Percentiles rank a stretch among this genome's conserved stretches.
Conservation (phyloP, 2,329 filamentous ascomycete genomes). For the Botrytis sinoallii region DNA sequence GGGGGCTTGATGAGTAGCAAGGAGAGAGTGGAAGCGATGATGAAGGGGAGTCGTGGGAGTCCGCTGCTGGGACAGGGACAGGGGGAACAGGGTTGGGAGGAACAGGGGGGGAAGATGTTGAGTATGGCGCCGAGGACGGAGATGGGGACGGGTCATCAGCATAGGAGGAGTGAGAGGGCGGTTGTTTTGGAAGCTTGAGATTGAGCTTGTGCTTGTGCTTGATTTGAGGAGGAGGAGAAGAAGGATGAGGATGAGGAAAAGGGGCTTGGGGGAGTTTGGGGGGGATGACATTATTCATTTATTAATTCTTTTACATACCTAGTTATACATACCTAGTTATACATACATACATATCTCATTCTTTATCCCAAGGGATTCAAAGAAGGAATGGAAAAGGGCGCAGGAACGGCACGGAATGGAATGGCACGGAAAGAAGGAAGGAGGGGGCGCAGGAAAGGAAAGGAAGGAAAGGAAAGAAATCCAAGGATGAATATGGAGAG, state of each 20-base stretch:
- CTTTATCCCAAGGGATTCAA: too few species aligned
- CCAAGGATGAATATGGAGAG: too few species aligned
- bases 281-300: neutral
- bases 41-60: slow-evolving; percentile 5
- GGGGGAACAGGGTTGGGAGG: neutral
- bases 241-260: too few species aligned
- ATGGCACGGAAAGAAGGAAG: too few species aligned
- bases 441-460: too few species aligned
- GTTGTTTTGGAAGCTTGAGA: neutral
- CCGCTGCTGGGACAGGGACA: neutral
- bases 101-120: neutral
- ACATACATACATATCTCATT: too few species aligned
- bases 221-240: too few species aligned
- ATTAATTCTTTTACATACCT: neutral
- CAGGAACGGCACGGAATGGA: too few species aligned
- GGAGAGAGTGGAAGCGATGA: neutral
- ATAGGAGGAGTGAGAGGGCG: slow-evolving; percentile 10
- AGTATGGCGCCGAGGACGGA: neutral
- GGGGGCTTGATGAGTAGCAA: neutral
- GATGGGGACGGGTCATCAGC: neutral
- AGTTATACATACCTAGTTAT: too few species aligned
- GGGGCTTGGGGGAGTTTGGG: too few species aligned
- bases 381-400: too few species aligned
- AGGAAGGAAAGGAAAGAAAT: too few species aligned
- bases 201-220: neutral